Evolutionary conservation across 305 asterid species (phyloP), one percentile per base, ranked within the genome.

Genomic region (Striga hermonthica): DNA sequence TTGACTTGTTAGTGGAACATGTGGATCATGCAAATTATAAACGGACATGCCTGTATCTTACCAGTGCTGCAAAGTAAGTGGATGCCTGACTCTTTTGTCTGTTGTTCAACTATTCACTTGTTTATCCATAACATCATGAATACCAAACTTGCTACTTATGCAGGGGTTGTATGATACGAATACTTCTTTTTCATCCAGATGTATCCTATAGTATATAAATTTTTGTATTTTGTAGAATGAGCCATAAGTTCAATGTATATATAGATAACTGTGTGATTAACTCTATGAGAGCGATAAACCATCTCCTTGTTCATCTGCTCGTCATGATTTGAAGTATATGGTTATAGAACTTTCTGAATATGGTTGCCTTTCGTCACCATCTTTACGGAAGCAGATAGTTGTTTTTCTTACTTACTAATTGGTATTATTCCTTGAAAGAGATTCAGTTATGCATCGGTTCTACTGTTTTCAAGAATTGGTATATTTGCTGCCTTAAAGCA

Each of bases 31-130:
- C 95, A 65, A 93, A 88, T 78, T 75, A 81, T 74, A 81, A 73
- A 62, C 76, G 99, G 78, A 93, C 99, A 48, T 88, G 99, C 81
- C 80, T 84, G 14, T 93, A 93, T 72, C 94, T 90, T 56, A 85
- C 90, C 16, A 88, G 96, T 75, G 81, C 91, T 35, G 97, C 96
- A 3, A 90, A 86, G 98, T 94, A 78, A 80, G 96, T 73, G 14
- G 52, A 22, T 22, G 62, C 16, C 22, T 2, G 13, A 62, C 44
- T 38, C 43, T 22, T 41, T 58, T 31, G 28, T 65, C 64, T 6
- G 11, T n/a, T 56, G 31, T 22, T 22, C 31, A 44, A 16, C 12
- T 61, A 61, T 61, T 9, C 55, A 15, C 55, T 61, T 7, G 4
- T 60, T 16, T 40, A 59, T 14, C 22, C 47, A 15, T 60, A 41